phyloP scores from a whole-genome alignment of 164 flowering plant genomes.

The Tetracentron sinense region DNA sequence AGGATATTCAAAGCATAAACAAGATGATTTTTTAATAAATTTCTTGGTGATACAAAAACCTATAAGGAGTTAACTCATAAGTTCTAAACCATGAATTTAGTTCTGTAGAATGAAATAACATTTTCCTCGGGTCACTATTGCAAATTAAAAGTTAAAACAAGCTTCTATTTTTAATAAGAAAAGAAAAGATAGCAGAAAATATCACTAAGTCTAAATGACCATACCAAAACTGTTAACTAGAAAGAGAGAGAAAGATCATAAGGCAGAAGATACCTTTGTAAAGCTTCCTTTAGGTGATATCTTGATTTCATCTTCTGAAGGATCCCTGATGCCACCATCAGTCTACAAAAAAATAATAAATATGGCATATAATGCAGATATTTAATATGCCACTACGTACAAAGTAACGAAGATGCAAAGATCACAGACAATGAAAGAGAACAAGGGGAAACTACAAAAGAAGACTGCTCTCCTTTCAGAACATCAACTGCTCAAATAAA shows the following conservation, averaged over 20 bases:
- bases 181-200: too few species aligned
- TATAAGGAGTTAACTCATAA: too few species aligned
- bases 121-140: too few species aligned
- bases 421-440: not conserved
- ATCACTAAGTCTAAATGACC: not conserved
- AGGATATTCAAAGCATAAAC: too few species aligned
- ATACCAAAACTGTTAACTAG: too few species aligned
- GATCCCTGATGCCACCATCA: slow-evolving; percentile 59
- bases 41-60: too few species aligned
- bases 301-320: slow-evolving; percentile 39
- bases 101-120: too few species aligned
- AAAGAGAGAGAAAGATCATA: not conserved
- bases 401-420: not conserved
- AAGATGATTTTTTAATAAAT: too few species aligned
- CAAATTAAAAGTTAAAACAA: too few species aligned
- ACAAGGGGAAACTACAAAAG: not conserved
- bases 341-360: slow-evolving; percentile 37
- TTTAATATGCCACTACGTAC: not conserved
- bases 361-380: not conserved
- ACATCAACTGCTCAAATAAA: not conserved
- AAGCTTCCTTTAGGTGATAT: slow-evolving; percentile 68
- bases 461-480: not conserved
- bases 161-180: too few species aligned
- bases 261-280: slow-evolving; percentile 49
- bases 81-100: too few species aligned